Percentiles rank a stretch among this genome's conserved stretches.
These are phyloP conservation scores for Nannochloris sp. DNA, from an alignment of 139 green algal genomes.

Conservation along the genomic window DNA sequence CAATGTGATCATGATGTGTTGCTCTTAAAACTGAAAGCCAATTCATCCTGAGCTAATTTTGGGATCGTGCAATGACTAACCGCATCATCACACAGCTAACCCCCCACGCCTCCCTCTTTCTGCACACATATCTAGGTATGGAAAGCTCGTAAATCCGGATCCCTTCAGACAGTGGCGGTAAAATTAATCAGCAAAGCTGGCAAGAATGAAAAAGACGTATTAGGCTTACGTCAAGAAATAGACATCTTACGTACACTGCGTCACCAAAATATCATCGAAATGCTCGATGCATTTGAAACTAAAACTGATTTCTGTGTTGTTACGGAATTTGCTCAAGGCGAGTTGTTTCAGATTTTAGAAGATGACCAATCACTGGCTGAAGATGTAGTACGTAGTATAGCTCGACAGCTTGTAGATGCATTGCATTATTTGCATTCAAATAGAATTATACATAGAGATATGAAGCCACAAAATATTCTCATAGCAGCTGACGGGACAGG, in stretches of 20 bases:
- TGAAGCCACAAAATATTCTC: constrained; percentile 93
- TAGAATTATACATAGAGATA: constrained; percentile 89
- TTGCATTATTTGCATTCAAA: constrained; percentile 93
- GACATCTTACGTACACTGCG: constrained; percentile 80
- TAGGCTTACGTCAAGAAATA: constrained; percentile 84
- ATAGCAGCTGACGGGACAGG: constrained; percentile 26
- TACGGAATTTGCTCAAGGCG: constrained; percentile 93
- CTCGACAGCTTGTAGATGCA: constrained; percentile 84
- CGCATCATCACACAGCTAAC: too few species aligned
- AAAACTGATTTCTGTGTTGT: constrained; percentile 93
- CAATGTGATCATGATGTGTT: not conserved
- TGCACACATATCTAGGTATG: constrained; percentile 94
- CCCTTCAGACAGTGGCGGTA: constrained; percentile 90
- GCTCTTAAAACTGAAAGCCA: not conserved
- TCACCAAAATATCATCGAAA: constrained; percentile 61
- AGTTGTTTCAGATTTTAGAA: constrained; percentile 98
- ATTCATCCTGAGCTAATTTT: not conserved
- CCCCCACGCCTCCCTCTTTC: too few species aligned
- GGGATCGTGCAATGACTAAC: too few species aligned
- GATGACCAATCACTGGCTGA: constrained; percentile 85
- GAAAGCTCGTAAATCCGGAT: constrained; percentile 82
- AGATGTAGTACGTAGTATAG: constrained; percentile 71
- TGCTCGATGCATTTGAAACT: constrained; percentile 91
- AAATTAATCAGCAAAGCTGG: constrained; percentile 98
- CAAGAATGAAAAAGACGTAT: constrained; percentile 88